Conservation (phyloP, 768 basidiomycete species). For the Lepiota venenata region DNA sequence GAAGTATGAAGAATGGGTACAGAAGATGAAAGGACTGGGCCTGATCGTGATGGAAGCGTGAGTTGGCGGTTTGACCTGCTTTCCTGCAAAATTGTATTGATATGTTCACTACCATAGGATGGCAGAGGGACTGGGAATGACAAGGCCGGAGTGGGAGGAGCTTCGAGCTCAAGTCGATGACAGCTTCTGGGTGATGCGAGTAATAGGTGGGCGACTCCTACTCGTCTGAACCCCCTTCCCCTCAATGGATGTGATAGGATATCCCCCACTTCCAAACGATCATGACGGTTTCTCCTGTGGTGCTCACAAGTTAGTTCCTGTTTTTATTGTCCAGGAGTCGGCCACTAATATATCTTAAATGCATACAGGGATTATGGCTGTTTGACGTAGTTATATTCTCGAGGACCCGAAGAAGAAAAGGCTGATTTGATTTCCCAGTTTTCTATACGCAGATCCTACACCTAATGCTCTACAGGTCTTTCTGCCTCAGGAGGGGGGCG, state of each 20-base stretch:
- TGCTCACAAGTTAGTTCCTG: conserved; percentile 67
- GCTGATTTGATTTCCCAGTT: conserved; percentile 37
- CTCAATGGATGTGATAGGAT: conserved; percentile 43
- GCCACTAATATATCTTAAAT: neutral
- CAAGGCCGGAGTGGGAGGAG: conserved; percentile 61
- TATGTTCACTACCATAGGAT: conserved; percentile 45
- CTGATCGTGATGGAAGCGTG: conserved; percentile 84
- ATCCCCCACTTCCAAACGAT: conserved; percentile 79
- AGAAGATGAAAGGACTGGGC: conserved; percentile 84
- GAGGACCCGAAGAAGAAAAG: neutral
- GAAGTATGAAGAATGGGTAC: conserved; percentile 71
- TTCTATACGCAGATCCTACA: conserved; percentile 83
- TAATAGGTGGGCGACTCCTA: conserved; percentile 53
- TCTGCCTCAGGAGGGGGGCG: conserved; percentile 41
- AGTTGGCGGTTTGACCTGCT: conserved; percentile 23
- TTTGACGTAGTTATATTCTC: conserved; percentile 55
- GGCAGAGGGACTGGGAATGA: conserved; percentile 78
- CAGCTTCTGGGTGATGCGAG: conserved; percentile 87
- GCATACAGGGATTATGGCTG: conserved; percentile 83
- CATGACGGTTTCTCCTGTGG: conserved; percentile 88
- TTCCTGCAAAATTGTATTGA: neutral
- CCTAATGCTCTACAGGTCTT: conserved; percentile 82
- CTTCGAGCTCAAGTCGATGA: conserved; percentile 73
- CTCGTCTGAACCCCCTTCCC: neutral
- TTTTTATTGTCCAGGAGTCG: neutral